These are phyloP conservation scores for Aspergillus uvarum DNA, from an alignment of 2,329 filamentous ascomycete genomes.

Conservation along the genomic window DNA sequence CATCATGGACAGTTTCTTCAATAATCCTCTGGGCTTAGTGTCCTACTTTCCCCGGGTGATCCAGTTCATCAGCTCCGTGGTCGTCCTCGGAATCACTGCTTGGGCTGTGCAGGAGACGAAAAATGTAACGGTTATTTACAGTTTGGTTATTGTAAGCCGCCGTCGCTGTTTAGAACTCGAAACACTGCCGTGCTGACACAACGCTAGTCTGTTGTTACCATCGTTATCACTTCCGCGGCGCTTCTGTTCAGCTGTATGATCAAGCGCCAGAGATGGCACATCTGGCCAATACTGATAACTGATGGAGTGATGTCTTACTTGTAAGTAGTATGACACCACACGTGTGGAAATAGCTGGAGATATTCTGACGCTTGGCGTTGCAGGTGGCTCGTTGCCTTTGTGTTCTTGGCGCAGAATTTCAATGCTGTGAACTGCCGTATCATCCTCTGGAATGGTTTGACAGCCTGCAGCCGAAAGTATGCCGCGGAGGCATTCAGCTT, in stretches of 20 bases:
- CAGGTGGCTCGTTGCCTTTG: background rate
- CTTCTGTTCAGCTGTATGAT: background rate
- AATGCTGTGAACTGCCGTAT: constrained; percentile 7
- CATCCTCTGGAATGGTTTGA: constrained; percentile 18
- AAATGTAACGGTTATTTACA: background rate
- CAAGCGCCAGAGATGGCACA: background rate
- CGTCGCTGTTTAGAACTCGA: background rate
- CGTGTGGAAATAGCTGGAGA: background rate
- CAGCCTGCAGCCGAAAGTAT: constrained; percentile 22
- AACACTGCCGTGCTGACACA: background rate
- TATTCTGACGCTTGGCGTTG: background rate
- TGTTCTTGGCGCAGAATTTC: background rate
- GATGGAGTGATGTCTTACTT: background rate
- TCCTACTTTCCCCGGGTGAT: background rate
- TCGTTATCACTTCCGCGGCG: background rate
- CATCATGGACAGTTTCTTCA: background rate
- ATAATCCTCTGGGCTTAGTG: background rate
- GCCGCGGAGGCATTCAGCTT: constrained; percentile 21
- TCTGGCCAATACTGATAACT: background rate
- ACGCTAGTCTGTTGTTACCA: background rate
- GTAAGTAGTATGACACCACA: background rate
- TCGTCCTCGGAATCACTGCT: background rate
- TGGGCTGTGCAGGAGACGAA: background rate
- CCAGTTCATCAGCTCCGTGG: background rate
- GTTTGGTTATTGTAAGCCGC: background rate